phyloP scores from a whole-genome alignment of 2,329 filamentous ascomycete genomes.

The Sclerotinia minor region DNA sequence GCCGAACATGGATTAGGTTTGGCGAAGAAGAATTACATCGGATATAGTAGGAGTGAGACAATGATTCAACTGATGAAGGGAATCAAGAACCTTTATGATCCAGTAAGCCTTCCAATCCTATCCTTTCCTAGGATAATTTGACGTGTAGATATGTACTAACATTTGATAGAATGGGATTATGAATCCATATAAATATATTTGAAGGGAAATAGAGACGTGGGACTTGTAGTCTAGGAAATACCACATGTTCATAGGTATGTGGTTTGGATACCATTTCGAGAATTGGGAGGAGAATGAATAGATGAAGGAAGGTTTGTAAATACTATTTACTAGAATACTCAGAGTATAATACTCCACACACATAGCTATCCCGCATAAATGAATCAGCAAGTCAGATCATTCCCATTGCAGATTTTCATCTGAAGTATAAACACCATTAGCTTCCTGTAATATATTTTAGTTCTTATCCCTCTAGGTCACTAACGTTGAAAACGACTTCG shows the following conservation, averaged over 20 bases:
- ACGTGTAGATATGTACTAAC: not conserved
- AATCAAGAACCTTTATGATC: slow-evolving; percentile 91
- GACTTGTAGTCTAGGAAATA: not conserved
- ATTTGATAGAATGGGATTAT: slow-evolving; percentile 6
- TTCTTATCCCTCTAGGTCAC: too few relatives aligned
- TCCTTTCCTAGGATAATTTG: not conserved
- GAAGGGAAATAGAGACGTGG: not conserved
- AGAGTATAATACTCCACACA: not conserved
- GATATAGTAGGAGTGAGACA: slow-evolving; percentile 84
- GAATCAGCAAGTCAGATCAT: too few relatives aligned
- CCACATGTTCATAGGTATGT: not conserved
- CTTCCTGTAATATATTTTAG: too few relatives aligned
- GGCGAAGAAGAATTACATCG: slow-evolving; percentile 93
- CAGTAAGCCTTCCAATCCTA: slow-evolving; percentile 58
- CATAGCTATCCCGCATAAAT: too few relatives aligned
- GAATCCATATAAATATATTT: slow-evolving; percentile 23
- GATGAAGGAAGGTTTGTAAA: not conserved
- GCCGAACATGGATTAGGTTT: slow-evolving; percentile 93
- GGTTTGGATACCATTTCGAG: not conserved
- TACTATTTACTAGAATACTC: not conserved
- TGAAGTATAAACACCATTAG: not conserved
- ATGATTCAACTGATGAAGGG: slow-evolving; percentile 93
- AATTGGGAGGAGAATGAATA: not conserved
- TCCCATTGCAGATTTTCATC: not conserved
- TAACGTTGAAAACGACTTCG: too few relatives aligned